A percentile compares a stretch with the other conserved stretches of the same genome.
Evolutionary conservation across 768 basidiomycete genomes (phyloP).

Genomic region (Sarcodon aspratus): DNA sequence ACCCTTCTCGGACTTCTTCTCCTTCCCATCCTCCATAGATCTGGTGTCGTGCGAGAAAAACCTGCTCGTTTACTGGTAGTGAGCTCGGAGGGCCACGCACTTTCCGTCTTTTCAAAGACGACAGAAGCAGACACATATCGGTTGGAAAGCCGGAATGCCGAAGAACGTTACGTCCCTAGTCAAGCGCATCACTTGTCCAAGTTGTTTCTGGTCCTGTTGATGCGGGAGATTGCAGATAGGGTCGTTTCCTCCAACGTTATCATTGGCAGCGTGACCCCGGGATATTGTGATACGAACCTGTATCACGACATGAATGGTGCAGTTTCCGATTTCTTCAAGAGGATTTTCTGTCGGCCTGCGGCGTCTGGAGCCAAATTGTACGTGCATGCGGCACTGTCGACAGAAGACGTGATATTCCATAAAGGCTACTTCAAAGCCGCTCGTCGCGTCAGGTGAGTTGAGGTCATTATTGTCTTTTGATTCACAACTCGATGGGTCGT

Average conservation of each 20-base stretch:
- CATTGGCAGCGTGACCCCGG: background rate
- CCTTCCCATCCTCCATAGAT: background rate
- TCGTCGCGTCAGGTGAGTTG: background rate
- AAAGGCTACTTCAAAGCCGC: background rate
- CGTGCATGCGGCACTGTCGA: background rate
- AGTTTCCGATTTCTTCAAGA: background rate
- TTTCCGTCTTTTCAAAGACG: background rate
- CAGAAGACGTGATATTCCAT: background rate
- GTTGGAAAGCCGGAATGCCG: background rate
- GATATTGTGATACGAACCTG: background rate
- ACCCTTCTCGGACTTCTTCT: background rate
- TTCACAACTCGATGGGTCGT: background rate
- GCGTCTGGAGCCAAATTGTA: background rate
- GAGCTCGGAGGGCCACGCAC: background rate
- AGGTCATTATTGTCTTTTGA: background rate
- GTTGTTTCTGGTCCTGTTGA: background rate
- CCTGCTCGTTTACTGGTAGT: background rate
- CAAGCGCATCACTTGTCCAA: background rate
- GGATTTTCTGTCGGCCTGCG: background rate
- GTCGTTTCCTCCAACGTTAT: background rate
- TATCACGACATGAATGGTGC: background rate
- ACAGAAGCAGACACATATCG: background rate
- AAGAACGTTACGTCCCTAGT: background rate
- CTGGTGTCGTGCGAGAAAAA: background rate
- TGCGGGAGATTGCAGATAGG: background rate